Evolutionary conservation across 1,139 yeast genomes (phyloP).

Genomic region (Tardiomyces digboiensis): DNA sequence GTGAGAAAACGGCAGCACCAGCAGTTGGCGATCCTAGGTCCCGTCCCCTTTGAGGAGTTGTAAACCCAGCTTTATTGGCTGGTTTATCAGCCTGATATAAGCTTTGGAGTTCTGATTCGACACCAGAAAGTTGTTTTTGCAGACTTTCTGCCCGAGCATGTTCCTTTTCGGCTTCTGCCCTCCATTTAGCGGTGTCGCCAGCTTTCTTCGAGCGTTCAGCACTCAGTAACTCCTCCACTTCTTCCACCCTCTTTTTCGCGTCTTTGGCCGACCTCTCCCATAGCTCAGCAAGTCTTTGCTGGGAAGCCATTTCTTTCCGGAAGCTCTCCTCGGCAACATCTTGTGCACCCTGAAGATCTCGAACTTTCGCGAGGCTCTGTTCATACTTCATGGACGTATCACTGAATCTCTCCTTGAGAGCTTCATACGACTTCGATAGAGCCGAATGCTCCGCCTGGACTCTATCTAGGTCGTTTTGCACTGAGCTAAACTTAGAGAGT

Average conservation of each 20-base stretch:
- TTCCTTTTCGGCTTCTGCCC: slow-evolving; percentile 21
- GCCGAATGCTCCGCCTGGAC: slow-evolving; percentile 28
- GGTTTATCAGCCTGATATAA: not conserved
- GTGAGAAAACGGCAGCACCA: slow-evolving; percentile 26
- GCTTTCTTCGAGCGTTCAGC: slow-evolving; percentile 25
- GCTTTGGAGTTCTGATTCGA: slow-evolving; percentile 15
- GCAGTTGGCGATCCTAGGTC: slow-evolving; percentile 4
- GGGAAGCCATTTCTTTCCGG: slow-evolving; percentile 51
- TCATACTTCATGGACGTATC: slow-evolving; percentile 32
- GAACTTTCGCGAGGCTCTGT: slow-evolving; percentile 31
- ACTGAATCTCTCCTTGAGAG: slow-evolving; percentile 24
- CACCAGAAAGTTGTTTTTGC: slow-evolving; percentile 19
- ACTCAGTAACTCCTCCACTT: slow-evolving; percentile 36
- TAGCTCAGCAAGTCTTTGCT: slow-evolving; percentile 52
- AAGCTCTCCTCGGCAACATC: slow-evolving; percentile 44
- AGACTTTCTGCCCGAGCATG: slow-evolving; percentile 18
- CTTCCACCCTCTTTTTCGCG: slow-evolving; percentile 21
- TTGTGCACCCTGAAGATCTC: slow-evolving; percentile 39
- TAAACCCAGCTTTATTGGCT: not conserved
- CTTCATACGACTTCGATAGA: slow-evolving; percentile 20
- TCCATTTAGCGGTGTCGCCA: slow-evolving; percentile 23
- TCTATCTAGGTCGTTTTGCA: slow-evolving; percentile 29
- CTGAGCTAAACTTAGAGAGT: slow-evolving; percentile 17
- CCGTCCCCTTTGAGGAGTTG: not conserved
- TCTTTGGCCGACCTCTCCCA: slow-evolving; percentile 40